Evolutionary conservation across 1,284 basidiomycete genomes (phyloP), one percentile per base, ranked within the genome.

Genomic region (Fomitiporia mediterranea): DNA sequence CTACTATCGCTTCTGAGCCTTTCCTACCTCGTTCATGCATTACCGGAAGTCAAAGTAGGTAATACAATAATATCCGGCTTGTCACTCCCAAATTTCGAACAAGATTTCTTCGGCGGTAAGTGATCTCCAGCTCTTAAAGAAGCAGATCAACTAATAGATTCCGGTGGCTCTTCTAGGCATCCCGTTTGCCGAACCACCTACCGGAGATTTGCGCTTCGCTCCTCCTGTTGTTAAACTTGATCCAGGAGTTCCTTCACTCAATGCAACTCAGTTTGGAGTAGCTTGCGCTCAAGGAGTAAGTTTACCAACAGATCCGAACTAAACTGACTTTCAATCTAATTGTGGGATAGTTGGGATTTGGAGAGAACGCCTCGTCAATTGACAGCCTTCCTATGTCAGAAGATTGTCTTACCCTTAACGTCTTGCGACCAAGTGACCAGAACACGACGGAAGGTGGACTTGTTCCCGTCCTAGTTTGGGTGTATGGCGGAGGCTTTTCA

Each of bases 151-250:
- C 35, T 5, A 9, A 40, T 39, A 21, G 27, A 37, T 5, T 2
- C 17, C 17, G 13, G 19, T 15, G 21, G 11, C 11, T 28, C 82
- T 78, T 74, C 71, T 84, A 2, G 85, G 85, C 1, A 80, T 90
- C 46, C 86, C 83, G 0, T 89, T 78, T 61, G 85, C 83, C 15
- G 69, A 79, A 58, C 75, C 84, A 15, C 86, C 83, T 0, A 62
- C 78, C 5, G 81, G 81, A 0, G 21, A 60, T 2, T 68, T 81
- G 17, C 75, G 83, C 2, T 85, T 85, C 70, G 77, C 75, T 59
- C 75, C 80, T 23, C 86, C 87, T 2, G 68, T 78, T 0, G 69
- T 81, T 0, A 78, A 84, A 63, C 67, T 66, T 9, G 64, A 63
- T 7, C 62, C 70, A 3, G 67, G 61, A 4, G 51, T 37, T 4